These are phyloP conservation scores for Ophiosphaerella korrae DNA, from an alignment of 2,329 filamentous ascomycete genomes.

Conservation along the genomic window DNA sequence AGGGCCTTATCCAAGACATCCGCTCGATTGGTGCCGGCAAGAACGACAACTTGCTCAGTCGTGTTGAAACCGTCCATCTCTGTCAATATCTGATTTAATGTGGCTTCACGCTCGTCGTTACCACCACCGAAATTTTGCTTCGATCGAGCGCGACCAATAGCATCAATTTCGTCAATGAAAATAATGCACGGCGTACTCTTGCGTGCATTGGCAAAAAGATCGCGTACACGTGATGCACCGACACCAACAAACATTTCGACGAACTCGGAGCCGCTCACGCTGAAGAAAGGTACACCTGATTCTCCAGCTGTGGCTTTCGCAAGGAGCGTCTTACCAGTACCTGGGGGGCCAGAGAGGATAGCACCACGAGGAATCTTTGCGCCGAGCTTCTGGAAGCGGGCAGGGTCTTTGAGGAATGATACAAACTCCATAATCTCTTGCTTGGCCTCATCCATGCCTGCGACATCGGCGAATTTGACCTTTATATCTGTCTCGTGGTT, in stretches of 20 bases:
- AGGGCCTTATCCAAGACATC: constrained; percentile 94
- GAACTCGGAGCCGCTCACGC: constrained; percentile 97
- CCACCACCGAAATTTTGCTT: constrained; percentile 86
- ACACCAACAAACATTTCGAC: constrained; percentile 99
- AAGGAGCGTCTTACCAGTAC: constrained; percentile 96
- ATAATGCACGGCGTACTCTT: constrained; percentile 99
- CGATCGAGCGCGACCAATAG: constrained; percentile 87
- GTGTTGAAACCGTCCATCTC: constrained; percentile 99
- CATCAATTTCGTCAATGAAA: constrained; percentile 99
- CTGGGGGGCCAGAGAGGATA: constrained; percentile 94
- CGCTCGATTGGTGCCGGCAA: constrained; percentile 94
- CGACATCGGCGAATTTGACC: constrained; percentile 95
- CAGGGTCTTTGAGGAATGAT: constrained; percentile 91
- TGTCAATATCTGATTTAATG: constrained; percentile 96
- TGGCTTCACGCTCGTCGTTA: constrained; percentile 96
- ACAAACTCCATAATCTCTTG: constrained; percentile 99
- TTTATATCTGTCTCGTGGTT: constrained; percentile 97
- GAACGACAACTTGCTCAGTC: constrained; percentile 90
- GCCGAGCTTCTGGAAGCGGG: constrained; percentile 88
- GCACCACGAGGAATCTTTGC: constrained; percentile 98
- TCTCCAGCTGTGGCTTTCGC: constrained; percentile 98
- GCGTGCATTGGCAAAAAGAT: constrained; percentile 90
- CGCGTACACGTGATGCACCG: constrained; percentile 90
- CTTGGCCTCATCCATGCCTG: constrained; percentile 98
- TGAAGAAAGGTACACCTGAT: constrained; percentile 96